phyloP scores from a whole-genome alignment of 306 rosid genomes.

The Dalbergia oliveri region DNA sequence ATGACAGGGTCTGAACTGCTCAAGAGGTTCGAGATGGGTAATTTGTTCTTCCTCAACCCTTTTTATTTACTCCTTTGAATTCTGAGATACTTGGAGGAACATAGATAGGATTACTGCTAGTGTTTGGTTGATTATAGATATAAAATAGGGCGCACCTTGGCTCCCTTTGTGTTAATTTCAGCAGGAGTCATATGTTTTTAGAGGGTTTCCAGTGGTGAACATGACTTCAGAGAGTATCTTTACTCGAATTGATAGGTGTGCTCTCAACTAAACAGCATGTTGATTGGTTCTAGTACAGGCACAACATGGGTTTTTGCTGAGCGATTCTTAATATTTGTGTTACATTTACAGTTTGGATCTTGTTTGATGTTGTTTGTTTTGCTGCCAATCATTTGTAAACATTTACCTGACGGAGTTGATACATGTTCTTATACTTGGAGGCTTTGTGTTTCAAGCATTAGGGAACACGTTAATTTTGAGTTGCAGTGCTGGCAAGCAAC shows the following conservation, averaged over 20 bases:
- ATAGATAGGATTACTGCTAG: not conserved
- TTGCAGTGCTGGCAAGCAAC: not conserved
- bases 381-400: not conserved
- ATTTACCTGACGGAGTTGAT: not conserved
- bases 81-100: not conserved
- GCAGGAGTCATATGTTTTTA: conserved; percentile 88
- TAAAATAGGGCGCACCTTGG: not conserved
- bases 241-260: conserved; percentile 88
- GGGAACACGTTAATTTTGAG: not conserved
- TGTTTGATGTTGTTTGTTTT: conserved; percentile 12
- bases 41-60: not conserved
- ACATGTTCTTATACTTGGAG: not conserved
- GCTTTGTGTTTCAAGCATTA: not conserved
- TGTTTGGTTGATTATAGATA: not conserved
- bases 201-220: conserved; percentile 90
- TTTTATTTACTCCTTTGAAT: not conserved
- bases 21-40: conserved; percentile 84
- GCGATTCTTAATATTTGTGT: not conserved
- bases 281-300: not conserved
- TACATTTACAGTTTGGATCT: not conserved
- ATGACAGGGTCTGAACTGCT: conserved; percentile 96
- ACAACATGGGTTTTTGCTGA: not conserved
- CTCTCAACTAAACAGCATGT: conserved; percentile 23
- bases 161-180: conserved; percentile 43
- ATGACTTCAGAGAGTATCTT: conserved; percentile 93